Evolutionary conservation across 768 basidiomycete species (phyloP), one percentile per base, ranked within the genome.

Genomic region (Infundibulicybe gibba): DNA sequence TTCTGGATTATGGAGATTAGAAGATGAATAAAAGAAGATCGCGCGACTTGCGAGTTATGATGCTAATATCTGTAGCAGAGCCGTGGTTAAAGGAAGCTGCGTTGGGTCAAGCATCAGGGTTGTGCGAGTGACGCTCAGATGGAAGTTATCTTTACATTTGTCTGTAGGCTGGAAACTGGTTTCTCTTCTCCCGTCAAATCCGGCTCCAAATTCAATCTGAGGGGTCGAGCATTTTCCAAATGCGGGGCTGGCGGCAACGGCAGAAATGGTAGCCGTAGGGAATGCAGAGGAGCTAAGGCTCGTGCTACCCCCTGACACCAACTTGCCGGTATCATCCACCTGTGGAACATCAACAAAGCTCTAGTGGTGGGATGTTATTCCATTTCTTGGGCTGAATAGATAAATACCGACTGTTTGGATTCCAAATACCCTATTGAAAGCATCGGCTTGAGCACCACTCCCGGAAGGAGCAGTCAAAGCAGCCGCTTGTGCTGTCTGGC

Each of bases 51-150:
- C 75, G 70, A 12, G 79, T 72, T 65, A 83, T 82, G 58, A 82
- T 80, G 52, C 65, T 68, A 53, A 80, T 77, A 58, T 74, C 73
- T 53, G 80, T 72, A n/a, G 80, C 81, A 13, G 81, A 81, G 35
- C 78, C 77, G 53, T 82, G 80, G 63, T 68, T 70, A 67, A 64
- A 80, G 0, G 74, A 74, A 5, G 59, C 74, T 75, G 43, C 6
- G 30, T 15, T 31, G 14, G 10, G 15, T 25, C 4, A 25, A 25
- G 25, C 8, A 8, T 25, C 8, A 3, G 8, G 8, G 25, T 25
- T 25, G 8, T 25, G 25, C 8, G 25, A 8, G 3, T 25, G 25
- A 25, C 8, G 25, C 25, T 25, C 25, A 40, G 19, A 32, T 32
- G 34, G 8, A 10, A 14, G 4, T 13, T n/a, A 12, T 20, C 52